phyloP scores from a whole-genome alignment of 148 eudicot genomes.

The Vaccinium vitisidaea region DNA sequence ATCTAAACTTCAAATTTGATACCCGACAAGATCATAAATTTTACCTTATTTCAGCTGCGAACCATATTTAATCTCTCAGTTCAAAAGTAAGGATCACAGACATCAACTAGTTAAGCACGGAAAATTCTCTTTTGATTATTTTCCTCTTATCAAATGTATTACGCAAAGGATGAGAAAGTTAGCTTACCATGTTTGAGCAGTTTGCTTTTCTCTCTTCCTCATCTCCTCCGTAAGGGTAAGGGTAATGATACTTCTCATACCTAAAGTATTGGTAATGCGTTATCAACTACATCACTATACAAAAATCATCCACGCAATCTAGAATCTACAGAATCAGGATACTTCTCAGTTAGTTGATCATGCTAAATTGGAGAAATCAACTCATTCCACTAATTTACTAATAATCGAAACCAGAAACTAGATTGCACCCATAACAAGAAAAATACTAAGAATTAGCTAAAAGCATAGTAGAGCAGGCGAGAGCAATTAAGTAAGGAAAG shows the following conservation, averaged over 20 bases:
- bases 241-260: slow-evolving; percentile 80
- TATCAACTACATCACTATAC: neutral
- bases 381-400: neutral
- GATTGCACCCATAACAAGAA: too few relatives aligned
- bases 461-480: neutral
- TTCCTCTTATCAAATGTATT: neutral
- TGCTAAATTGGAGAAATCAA: neutral
- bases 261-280: slow-evolving; percentile 19
- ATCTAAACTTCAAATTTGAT: slow-evolving; percentile 8
- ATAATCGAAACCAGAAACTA: neutral
- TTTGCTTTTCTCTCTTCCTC: slow-evolving; percentile 68
- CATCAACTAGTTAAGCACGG: neutral
- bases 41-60: neutral
- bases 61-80: neutral
- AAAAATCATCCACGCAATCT: neutral
- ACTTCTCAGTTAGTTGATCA: neutral
- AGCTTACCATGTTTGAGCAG: slow-evolving; percentile 82
- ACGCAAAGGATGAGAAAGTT: neutral
- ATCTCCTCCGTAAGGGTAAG: slow-evolving; percentile 60
- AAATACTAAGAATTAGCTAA: too few relatives aligned
- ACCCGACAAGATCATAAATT: slow-evolving; percentile 18
- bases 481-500: neutral
- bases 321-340: neutral
- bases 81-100: neutral
- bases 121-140: neutral